Percentiles rank a stretch among this genome's conserved stretches.
phyloP scores from a whole-genome alignment of 2,329 filamentous ascomycete species.

The Escovopsis sp. region DNA sequence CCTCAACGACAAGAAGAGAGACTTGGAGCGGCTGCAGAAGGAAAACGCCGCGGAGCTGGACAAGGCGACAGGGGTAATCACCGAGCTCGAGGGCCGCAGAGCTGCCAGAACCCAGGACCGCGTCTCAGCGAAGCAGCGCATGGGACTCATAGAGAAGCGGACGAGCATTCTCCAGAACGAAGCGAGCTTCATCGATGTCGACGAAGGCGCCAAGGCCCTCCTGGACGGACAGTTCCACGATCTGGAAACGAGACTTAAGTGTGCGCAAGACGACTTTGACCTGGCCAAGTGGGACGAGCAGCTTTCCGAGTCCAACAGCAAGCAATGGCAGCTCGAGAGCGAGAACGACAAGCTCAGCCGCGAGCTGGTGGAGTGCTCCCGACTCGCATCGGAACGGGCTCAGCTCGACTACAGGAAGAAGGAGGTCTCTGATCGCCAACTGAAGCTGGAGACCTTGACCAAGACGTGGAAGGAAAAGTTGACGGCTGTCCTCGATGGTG shows the following conservation, averaged over 20 bases:
- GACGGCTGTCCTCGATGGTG: conserved; percentile 42
- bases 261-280: conserved; percentile 48
- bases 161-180: conserved; percentile 50
- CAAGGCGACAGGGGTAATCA: conserved; percentile 56
- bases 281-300: conserved; percentile 54
- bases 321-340: conserved; percentile 55
- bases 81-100: conserved; percentile 59
- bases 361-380: conserved; percentile 75
- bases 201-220: conserved; percentile 70
- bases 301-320: conserved; percentile 49
- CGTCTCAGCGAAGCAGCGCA: conserved; percentile 55
- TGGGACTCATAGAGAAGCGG: conserved; percentile 58
- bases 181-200: conserved; percentile 58
- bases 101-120: conserved; percentile 61
- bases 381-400: conserved; percentile 67
- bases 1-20: conserved; percentile 61
- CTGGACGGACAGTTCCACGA: conserved; percentile 63
- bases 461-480: conserved; percentile 62
- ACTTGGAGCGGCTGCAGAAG: conserved; percentile 58
- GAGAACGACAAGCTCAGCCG: conserved; percentile 56
- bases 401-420: conserved; percentile 73
- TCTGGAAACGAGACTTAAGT: conserved; percentile 45
- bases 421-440: conserved; percentile 58
- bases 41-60: conserved; percentile 63
- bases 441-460: conserved; percentile 62